Evolutionary conservation across 306 rosid genomes (phyloP).

Genomic region (Vigna nakashimae): DNA sequence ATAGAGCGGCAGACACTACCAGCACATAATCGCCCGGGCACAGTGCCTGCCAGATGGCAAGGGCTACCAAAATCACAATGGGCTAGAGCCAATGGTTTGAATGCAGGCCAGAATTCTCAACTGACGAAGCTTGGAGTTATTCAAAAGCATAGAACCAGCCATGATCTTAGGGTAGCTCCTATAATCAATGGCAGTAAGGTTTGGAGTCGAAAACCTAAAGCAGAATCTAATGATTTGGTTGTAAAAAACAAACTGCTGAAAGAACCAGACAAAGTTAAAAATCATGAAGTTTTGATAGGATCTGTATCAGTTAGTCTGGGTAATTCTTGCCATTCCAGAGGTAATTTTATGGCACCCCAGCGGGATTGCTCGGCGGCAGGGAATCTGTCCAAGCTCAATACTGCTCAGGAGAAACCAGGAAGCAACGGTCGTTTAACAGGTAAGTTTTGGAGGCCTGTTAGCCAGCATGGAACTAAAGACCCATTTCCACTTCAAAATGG

Average conservation of each 20-base stretch:
- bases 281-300: conserved; percentile 83
- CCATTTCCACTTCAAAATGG: conserved; percentile 52
- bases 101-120: conserved; percentile 62
- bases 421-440: conserved; percentile 52
- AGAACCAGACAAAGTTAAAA: conserved; percentile 64
- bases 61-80: conserved; percentile 65
- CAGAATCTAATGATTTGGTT: conserved; percentile 57
- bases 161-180: conserved; percentile 58
- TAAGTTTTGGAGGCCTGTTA: conserved; percentile 85
- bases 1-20: conserved; percentile 55
- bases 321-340: conserved; percentile 58
- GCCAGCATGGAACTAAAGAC: conserved; percentile 60
- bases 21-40: conserved; percentile 51
- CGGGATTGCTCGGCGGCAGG: conserved; percentile 48
- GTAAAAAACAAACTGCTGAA: conserved; percentile 54
- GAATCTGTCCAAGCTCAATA: conserved; percentile 54
- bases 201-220: conserved; percentile 85
- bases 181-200: conserved; percentile 55
- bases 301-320: conserved; percentile 78
- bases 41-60: conserved; percentile 53
- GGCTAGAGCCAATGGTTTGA: conserved; percentile 54
- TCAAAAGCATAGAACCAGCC: conserved; percentile 64
- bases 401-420: conserved; percentile 60
- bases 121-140: conserved; percentile 57
- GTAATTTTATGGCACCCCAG: conserved; percentile 47